These are phyloP conservation scores for Fusarium sambucinum DNA, from an alignment of 2,329 filamentous ascomycete genomes.

Conservation along the genomic window DNA sequence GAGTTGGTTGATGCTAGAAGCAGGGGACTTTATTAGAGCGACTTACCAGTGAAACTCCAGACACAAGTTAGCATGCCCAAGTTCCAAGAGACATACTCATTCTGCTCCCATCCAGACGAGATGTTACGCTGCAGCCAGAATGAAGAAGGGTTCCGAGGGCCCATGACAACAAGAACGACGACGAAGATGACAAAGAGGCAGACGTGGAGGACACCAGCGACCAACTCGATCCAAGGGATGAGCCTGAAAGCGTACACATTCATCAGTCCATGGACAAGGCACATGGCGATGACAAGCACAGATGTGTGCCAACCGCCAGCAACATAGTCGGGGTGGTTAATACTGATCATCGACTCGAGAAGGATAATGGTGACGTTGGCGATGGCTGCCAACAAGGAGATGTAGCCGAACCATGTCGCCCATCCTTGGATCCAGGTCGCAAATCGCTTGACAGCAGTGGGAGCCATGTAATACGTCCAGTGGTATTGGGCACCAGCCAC, in stretches of 20 bases:
- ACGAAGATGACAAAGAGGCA: constrained; percentile 44
- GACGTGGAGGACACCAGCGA: constrained; percentile 43
- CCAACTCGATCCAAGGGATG: constrained; percentile 44
- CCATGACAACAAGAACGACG: constrained; percentile 45
- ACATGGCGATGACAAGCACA: constrained; percentile 45
- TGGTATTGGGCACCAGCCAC: constrained; percentile 43
- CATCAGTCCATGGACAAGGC: constrained; percentile 39
- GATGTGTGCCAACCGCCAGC: constrained; percentile 46
- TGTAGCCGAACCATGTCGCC: constrained; percentile 46
- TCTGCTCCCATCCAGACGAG: constrained; percentile 42
- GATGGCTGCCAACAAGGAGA: constrained; percentile 43
- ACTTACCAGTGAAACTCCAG: constrained; percentile 45
- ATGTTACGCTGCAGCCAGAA: constrained; percentile 43
- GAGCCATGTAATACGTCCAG: constrained; percentile 45
- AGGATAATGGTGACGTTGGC: constrained; percentile 47
- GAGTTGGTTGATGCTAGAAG: not conserved
- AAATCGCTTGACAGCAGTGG: constrained; percentile 33
- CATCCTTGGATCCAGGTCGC: constrained; percentile 46
- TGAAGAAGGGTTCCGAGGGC: constrained; percentile 34
- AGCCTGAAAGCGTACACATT: constrained; percentile 42
- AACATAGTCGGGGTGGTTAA: constrained; percentile 41
- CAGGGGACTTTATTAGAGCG: fast-evolving
- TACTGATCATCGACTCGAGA: constrained; percentile 45
- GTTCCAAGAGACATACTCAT: constrained; percentile 44
- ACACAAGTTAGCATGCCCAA: constrained; percentile 46